These are phyloP conservation scores for Ascoidea asiatica DNA, from an alignment of 805 yeast species.

Conservation along the genomic window DNA sequence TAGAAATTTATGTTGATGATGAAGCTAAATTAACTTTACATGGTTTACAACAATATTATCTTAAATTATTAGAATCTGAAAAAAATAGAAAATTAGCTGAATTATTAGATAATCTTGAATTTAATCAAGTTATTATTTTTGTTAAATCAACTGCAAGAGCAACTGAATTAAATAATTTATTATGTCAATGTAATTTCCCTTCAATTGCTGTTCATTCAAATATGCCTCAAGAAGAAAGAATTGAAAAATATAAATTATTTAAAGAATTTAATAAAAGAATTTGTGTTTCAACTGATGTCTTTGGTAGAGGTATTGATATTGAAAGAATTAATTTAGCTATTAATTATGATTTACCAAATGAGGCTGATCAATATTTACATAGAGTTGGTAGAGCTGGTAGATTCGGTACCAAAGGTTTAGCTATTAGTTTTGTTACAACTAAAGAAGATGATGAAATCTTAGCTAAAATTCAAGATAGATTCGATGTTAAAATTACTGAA, in stretches of 20 bases:
- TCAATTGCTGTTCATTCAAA: conserved; percentile 94
- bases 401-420: conserved; percentile 98
- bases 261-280: conserved; percentile 98
- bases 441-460: conserved; percentile 84
- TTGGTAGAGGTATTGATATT: conserved; percentile 98
- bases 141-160: conserved; percentile 90
- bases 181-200: conserved; percentile 91
- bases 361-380: conserved; percentile 96
- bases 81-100: conserved; percentile 90
- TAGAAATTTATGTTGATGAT: conserved; percentile 95
- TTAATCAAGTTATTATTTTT: conserved; percentile 95
- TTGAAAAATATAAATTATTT: conserved; percentile 88
- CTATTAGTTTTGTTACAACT: conserved; percentile 77
- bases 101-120: conserved; percentile 84
- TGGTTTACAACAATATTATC: conserved; percentile 94
- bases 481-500: conserved; percentile 87
- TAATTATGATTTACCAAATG: conserved; percentile 91
- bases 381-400: conserved; percentile 99
- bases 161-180: conserved; percentile 74
- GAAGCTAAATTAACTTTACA: conserved; percentile 95
- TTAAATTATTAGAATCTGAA: conserved; percentile 80
- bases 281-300: conserved; percentile 96
- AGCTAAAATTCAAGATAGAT: conserved; percentile 89
- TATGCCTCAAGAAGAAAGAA: conserved; percentile 95
- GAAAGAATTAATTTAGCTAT: conserved; percentile 97